Base-by-base conservation (phyloP, 257 asterid species). In the Misopates orontium region DNA sequence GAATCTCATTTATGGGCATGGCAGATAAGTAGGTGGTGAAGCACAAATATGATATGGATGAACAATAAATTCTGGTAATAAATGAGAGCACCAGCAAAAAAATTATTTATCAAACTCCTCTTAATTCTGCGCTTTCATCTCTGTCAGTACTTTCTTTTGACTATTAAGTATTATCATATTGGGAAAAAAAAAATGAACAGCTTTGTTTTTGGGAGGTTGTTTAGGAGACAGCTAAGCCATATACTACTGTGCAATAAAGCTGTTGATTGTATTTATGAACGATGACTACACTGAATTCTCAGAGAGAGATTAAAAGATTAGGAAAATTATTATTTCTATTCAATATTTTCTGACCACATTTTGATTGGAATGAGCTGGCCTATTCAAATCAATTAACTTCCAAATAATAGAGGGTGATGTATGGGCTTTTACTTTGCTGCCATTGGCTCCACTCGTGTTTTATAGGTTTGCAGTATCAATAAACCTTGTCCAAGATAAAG, bases 21-120 rank as follows among this genome's bases (percentile, higher is more conserved):
- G 48, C 66, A 56, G 72, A 56, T 56, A 59, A 65, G 77, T 72
- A 18, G 77, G 55, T 56, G 61, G 24, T 3, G 41, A 71, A 32
- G 67, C 61, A 31, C 59, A 53, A 42, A 65, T 65, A 39, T 58
- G 42, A 72, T 36, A 39, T 13, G 54, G 39, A 52, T 36, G 64
- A 39, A 56, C 56, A 57, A 42, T 56, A 44, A 68, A 12, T 68
- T 13, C 18, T 45, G 40, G 56, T 22, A 68, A 47, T 68, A 44
- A 56, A 67, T 67, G 63, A 42, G 44, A 36, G 60, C 14, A 24
- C 23, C 20, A 23, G 15, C 17, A 15, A 1, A 0, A 39, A 16
- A 12, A 36, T 24, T 13, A 18, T 52, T 56, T 14, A 56, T 42
- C 49, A 56, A 56, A 4, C 44, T 17, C 53, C 20, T 59, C 36